A percentile compares a stretch with the other conserved stretches of the same genome.
Evolutionary conservation across 768 basidiomycete species (phyloP).

Genomic region (Cystobasidium tubakii): DNA sequence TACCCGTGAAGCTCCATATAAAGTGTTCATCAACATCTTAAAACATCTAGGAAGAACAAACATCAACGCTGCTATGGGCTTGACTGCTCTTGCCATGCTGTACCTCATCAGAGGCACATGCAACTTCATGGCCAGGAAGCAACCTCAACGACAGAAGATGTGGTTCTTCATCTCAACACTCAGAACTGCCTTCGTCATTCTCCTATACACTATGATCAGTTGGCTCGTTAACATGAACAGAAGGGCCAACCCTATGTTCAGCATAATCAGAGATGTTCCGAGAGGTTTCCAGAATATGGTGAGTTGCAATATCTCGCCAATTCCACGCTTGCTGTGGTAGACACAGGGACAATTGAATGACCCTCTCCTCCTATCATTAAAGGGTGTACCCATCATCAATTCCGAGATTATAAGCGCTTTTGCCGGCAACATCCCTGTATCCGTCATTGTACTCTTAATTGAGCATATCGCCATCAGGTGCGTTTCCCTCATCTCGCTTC

Average conservation of each 20-base stretch:
- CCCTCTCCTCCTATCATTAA: not conserved
- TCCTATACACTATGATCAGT: constrained; percentile 72
- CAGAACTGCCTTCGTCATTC: constrained; percentile 56
- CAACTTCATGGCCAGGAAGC: constrained; percentile 56
- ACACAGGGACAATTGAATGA: too few relatives aligned
- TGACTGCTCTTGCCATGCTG: constrained; percentile 50
- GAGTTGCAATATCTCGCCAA: constrained; percentile 46
- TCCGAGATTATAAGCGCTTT: constrained; percentile 55
- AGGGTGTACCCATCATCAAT: constrained; percentile 34
- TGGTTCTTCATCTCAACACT: constrained; percentile 66
- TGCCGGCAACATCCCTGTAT: constrained; percentile 36
- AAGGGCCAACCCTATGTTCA: constrained; percentile 62
- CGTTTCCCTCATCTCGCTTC: not conserved
- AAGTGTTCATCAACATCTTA: constrained; percentile 86
- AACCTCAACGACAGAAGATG: constrained; percentile 62
- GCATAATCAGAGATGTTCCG: constrained; percentile 61
- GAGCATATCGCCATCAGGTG: constrained; percentile 83
- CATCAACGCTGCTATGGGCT: constrained; percentile 83
- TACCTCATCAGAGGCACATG: constrained; percentile 64
- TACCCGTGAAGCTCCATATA: constrained; percentile 75
- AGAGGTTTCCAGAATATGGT: constrained; percentile 58
- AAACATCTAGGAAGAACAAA: constrained; percentile 60
- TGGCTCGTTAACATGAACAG: constrained; percentile 74
- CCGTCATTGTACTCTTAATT: constrained; percentile 60
- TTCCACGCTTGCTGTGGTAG: too few relatives aligned